These are phyloP conservation scores for Coemansia sp. DNA, from an alignment of 192 early-diverging fungal species.

Conservation along the genomic window DNA sequence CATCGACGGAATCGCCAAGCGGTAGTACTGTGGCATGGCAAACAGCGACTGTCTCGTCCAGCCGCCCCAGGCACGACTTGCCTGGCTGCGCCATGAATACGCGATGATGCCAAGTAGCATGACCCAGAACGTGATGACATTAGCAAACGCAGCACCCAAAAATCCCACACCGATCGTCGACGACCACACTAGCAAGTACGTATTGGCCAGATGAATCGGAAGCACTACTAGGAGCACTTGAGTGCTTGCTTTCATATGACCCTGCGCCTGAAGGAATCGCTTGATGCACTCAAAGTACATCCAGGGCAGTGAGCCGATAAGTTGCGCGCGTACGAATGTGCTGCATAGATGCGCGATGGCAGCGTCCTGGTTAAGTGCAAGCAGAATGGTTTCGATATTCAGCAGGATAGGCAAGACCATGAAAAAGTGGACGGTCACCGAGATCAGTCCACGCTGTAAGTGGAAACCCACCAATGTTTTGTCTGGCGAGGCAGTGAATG, in stretches of 20 bases:
- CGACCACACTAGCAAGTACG: slow-evolving; percentile 82
- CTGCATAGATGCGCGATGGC: slow-evolving; percentile 70
- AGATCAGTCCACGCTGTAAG: slow-evolving; percentile 78
- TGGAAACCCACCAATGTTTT: slow-evolving; percentile 70
- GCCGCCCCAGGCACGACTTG: slow-evolving; percentile 70
- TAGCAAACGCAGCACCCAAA: slow-evolving; percentile 83
- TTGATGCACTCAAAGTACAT: slow-evolving; percentile 85
- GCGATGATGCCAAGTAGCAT: slow-evolving; percentile 65
- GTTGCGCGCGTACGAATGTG: slow-evolving; percentile 65
- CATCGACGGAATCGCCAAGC: slow-evolving; percentile 73
- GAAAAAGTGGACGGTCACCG: slow-evolving; percentile 68
- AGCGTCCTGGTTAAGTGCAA: slow-evolving; percentile 74
- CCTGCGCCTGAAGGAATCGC: slow-evolving; percentile 87
- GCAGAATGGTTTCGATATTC: slow-evolving; percentile 68
- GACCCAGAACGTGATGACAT: slow-evolving; percentile 72
- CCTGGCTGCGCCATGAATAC: slow-evolving; percentile 63
- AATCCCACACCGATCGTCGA: slow-evolving; percentile 68
- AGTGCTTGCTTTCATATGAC: slow-evolving; percentile 84
- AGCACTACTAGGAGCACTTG: slow-evolving; percentile 72
- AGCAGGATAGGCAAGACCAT: slow-evolving; percentile 72
- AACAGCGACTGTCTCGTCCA: slow-evolving; percentile 56
- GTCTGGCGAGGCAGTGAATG: slow-evolving; percentile 68
- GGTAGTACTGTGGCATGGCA: slow-evolving; percentile 59
- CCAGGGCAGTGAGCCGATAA: slow-evolving; percentile 75
- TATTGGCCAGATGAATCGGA: slow-evolving; percentile 73